These are phyloP conservation scores for Sextonia rubra DNA, from an alignment of 164 flowering plant genomes.

Conservation along the genomic window DNA sequence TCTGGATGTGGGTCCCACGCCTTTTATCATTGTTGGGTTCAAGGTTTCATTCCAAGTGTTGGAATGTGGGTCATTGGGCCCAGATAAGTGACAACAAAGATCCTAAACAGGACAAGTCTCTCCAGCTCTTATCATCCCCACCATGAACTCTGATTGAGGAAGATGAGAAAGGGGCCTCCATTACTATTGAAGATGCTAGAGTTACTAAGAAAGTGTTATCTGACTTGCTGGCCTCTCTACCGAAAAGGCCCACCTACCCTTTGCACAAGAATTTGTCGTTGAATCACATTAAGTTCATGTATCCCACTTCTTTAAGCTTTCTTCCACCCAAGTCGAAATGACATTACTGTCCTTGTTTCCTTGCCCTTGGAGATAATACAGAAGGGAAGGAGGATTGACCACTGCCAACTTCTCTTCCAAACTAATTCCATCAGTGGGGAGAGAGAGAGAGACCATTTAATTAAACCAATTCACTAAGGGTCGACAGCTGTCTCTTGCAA, in stretches of 20 bases:
- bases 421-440: neutral
- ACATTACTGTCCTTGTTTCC: neutral
- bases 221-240: neutral
- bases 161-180: neutral
- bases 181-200: neutral
- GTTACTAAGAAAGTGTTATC: neutral
- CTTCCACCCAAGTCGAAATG: neutral
- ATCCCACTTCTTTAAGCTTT: slow-evolving; percentile 4
- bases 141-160: neutral
- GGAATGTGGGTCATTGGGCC: too few species aligned
- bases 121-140: neutral
- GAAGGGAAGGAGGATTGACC: neutral
- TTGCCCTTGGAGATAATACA: too few species aligned
- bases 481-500: neutral
- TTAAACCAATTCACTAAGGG: neutral
- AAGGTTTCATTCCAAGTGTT: too few species aligned
- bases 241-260: neutral
- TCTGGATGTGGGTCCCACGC: too few species aligned
- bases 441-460: neutral
- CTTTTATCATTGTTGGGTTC: too few species aligned
- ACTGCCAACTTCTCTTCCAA: neutral
- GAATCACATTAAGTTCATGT: neutral
- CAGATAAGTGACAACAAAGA: too few species aligned
- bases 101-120: too few species aligned
- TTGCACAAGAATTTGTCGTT: neutral